Evolutionary conservation across 1,284 basidiomycete species (phyloP), one percentile per base, ranked within the genome.

Genomic region (Malassezia equina): DNA sequence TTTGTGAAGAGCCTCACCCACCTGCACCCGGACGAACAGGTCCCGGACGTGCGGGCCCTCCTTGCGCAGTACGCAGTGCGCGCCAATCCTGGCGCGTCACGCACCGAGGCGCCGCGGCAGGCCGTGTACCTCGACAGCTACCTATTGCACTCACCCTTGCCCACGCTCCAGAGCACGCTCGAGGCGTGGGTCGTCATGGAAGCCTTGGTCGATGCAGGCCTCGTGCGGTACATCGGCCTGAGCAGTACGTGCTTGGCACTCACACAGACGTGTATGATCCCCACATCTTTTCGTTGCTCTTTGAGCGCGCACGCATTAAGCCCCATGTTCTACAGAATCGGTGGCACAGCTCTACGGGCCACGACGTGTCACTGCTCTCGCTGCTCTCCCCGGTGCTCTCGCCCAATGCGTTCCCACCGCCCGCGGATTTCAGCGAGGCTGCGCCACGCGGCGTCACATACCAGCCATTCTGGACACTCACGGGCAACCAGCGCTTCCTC

Each of bases 391-490:
- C 70, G 12, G 29, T 45, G 2, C 59, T 71, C 9, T 62, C 61
- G 8, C 70, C 70, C 2, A 73, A 73, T 51, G 56, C 63, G 40
- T 59, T 69, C 31, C 54, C 64, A 7, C n/a, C 55, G 19, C 40
- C 45, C 9, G 13, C 27, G 27, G 40, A 29, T 2, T 43, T 17
- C 3, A 29, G 44, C 21, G 40, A 29, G 2, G 40, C 52, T 3
- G 27, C 19, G 13, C 52, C 57, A 24, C 29, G 23, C 2, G 54
- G 54, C 2, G 58, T 71, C 0, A 59, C 59, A 1, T 73, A 73
- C 43, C 70, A 73, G 36, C 66, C 69, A 1, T 73, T 73, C 50
- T 73, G 70, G 70, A 61, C 56, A n/a, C 59, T 73, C 4, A 68
- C 70, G 1, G 70, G 70, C 19, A 73, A 73, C 44, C 61, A 61